phyloP scores from a whole-genome alignment of 345 rosid genomes.

The Citrus reticulata region DNA sequence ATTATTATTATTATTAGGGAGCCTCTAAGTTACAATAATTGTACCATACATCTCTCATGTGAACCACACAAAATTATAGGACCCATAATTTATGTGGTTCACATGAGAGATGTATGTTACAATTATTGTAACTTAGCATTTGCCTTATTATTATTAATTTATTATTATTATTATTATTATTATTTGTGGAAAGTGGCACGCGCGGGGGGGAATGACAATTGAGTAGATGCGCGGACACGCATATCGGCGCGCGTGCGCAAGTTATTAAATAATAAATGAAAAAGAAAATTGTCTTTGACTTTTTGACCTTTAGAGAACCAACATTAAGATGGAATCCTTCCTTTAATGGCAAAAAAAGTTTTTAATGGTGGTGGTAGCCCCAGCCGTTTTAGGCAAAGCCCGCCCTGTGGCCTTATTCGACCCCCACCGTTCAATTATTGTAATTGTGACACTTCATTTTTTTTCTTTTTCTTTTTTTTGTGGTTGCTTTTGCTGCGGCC shows the following conservation, averaged over 20 bases:
- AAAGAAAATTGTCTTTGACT: not conserved
- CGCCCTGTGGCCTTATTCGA: not conserved
- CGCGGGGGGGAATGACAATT: not conserved
- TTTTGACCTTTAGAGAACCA: constrained; percentile 7
- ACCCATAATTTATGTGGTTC: no score
- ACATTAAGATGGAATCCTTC: constrained; percentile 30
- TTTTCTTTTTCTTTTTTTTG: not conserved
- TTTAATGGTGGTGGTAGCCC: not conserved
- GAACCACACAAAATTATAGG: no score
- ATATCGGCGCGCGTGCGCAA: not conserved
- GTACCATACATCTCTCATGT: no score
- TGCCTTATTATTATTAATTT: no score
- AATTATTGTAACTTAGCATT: no score
- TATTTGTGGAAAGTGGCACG: not conserved
- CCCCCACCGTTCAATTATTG: not conserved
- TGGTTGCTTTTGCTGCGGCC: not conserved
- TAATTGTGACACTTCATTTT: not conserved
- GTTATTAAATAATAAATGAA: no score
- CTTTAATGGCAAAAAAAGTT: constrained; percentile 21
- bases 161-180: no score
- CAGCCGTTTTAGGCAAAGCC: not conserved
- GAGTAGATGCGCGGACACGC: not conserved
- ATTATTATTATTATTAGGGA: no score
- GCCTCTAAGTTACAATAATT: no score
- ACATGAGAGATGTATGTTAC: no score